These are phyloP conservation scores for Cardiospermum halicacabum DNA, from an alignment of 345 rosid genomes.

Conservation along the genomic window DNA sequence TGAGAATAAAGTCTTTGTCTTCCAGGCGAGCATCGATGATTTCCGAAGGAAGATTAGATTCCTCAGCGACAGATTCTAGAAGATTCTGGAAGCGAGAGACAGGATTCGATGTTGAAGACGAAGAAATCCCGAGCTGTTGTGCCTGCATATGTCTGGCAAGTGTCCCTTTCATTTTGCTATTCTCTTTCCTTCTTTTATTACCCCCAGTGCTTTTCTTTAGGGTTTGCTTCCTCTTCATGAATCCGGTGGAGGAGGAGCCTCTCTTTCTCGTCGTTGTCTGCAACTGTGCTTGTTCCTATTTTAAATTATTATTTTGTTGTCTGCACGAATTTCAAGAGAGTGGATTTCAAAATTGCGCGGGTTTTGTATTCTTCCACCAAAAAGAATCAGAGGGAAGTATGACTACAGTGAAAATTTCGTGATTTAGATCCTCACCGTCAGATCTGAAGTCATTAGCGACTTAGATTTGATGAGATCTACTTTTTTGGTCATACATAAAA, in stretches of 20 bases:
- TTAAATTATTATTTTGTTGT: background rate
- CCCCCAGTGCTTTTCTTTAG: constrained; percentile 26
- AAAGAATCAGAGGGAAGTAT: background rate
- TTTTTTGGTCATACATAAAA: background rate
- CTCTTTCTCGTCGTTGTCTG: constrained; percentile 18
- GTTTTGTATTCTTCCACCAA: constrained; percentile 4
- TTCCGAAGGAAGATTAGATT: constrained; percentile 19
- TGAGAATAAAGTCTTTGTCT: constrained; percentile 75
- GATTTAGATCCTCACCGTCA: constrained; percentile 11
- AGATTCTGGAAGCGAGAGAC: constrained; percentile 37
- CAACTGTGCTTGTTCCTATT: constrained; percentile 9
- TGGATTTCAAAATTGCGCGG: constrained; percentile 35
- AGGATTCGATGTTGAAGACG: constrained; percentile 29
- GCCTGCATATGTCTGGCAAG: constrained; percentile 36
- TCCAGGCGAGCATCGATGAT: constrained; percentile 34
- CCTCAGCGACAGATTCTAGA: constrained; percentile 39
- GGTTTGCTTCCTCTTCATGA: constrained; percentile 39
- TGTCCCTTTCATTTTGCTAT: constrained; percentile 47
- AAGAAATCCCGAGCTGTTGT: constrained; percentile 38
- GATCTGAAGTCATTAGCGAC: background rate
- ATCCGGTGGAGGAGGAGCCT: constrained; percentile 24
- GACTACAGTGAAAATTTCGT: background rate
- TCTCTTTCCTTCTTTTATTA: constrained; percentile 21
- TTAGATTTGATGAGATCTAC: background rate
- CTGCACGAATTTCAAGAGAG: constrained; percentile 9